phyloP scores from a whole-genome alignment of 345 rosid species.

The Trapa bicornis region DNA sequence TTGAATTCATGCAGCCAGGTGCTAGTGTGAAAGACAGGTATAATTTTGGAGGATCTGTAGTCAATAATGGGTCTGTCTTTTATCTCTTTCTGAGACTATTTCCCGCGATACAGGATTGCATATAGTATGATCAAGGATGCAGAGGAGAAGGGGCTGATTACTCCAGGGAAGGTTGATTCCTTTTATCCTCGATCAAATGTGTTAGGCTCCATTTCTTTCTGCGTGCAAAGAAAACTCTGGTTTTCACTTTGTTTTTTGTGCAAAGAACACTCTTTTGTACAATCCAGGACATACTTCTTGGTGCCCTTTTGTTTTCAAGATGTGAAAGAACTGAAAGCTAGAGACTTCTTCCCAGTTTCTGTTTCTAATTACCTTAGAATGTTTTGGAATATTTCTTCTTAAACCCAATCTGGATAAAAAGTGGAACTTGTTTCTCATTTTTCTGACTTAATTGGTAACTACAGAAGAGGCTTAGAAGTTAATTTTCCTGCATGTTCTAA shows the following conservation, averaged over 20 bases:
- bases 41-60: not conserved
- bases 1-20: constrained; percentile 68
- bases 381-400: not conserved
- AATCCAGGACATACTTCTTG: too few relatives aligned
- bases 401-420: not conserved
- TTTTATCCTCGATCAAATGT: not conserved
- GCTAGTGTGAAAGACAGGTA: constrained; percentile 77
- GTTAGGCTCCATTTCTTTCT: not conserved
- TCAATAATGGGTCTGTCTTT: not conserved
- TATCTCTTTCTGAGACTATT: not conserved
- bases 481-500: not conserved
- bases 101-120: constrained; percentile 46
- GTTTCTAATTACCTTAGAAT: too few relatives aligned
- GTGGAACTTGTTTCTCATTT: too few relatives aligned
- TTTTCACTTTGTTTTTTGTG: not conserved
- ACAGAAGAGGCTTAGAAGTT: not conserved
- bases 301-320: too few relatives aligned
- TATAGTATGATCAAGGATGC: constrained; percentile 87
- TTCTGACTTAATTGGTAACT: not conserved
- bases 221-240: not conserved
- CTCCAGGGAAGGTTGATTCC: constrained; percentile 52
- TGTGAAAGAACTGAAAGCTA: too few relatives aligned
- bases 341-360: too few relatives aligned
- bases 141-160: constrained; percentile 56
- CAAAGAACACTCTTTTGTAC: not conserved